phyloP scores from a whole-genome alignment of 2,329 filamentous ascomycete genomes.

The Ramichloridium luteum region DNA sequence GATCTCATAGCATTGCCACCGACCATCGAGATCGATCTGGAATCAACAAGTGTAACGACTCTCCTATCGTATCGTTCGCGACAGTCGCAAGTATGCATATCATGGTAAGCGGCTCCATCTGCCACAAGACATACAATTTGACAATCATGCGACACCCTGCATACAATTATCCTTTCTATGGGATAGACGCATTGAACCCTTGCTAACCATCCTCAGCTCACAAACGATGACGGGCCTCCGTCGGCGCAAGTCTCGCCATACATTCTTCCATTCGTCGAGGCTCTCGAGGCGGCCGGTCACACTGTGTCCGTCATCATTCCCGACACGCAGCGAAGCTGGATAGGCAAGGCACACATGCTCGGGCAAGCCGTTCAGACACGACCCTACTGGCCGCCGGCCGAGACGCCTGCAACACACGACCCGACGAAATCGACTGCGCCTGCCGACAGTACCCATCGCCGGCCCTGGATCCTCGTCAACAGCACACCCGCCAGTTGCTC shows the following conservation, averaged over 20 bases:
- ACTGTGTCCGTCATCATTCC: constrained; percentile 85
- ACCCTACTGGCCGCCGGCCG: constrained; percentile 43
- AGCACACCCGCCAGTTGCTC: constrained; percentile 38
- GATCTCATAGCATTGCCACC: too few species aligned
- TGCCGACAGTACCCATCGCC: constrained; percentile 23
- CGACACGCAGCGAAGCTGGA: constrained; percentile 89
- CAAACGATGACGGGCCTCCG: constrained; percentile 42
- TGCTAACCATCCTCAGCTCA: too few species aligned
- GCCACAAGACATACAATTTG: too few species aligned
- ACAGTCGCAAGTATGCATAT: too few species aligned
- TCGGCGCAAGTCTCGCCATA: constrained; percentile 38
- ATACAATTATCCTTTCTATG: too few species aligned
- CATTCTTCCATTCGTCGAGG: constrained; percentile 34
- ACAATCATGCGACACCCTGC: too few species aligned
- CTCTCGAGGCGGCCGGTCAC: constrained; percentile 54
- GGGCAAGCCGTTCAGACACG: constrained; percentile 59
- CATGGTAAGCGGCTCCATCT: too few species aligned
- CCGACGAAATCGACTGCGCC: constrained; percentile 2
- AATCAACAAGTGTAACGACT: too few species aligned
- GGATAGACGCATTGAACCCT: too few species aligned
- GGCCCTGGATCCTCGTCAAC: constrained; percentile 40
- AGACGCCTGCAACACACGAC: constrained; percentile 16
- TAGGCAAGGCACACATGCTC: constrained; percentile 94
- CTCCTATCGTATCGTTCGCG: too few species aligned
- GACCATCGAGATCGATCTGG: too few species aligned